A percentile compares a stretch with the other conserved stretches of the same genome.
These are phyloP conservation scores for Irpex sp. DNA, from an alignment of 1,284 basidiomycete species.

Conservation along the genomic window DNA sequence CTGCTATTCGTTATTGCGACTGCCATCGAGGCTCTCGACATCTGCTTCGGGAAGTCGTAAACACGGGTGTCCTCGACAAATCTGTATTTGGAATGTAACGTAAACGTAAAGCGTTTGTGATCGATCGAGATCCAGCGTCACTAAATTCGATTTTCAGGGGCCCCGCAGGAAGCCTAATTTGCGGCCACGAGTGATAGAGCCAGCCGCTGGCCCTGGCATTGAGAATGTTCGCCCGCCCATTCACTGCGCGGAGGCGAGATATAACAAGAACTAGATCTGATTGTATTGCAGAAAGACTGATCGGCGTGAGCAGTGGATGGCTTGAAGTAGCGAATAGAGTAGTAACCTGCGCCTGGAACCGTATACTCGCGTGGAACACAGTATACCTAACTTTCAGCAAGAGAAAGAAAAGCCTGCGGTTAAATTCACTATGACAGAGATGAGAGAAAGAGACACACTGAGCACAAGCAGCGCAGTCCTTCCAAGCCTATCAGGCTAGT, in stretches of 20 bases:
- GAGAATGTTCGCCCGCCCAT: background rate
- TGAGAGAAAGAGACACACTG: too few relatives aligned
- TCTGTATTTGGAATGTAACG: background rate
- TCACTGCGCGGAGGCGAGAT: background rate
- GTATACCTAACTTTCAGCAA: too few relatives aligned
- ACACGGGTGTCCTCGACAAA: background rate
- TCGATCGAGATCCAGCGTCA: background rate
- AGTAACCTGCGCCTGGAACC: too few relatives aligned
- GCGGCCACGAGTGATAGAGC: background rate
- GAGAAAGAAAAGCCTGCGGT: too few relatives aligned
- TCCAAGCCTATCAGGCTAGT: background rate
- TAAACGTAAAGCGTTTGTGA: background rate
- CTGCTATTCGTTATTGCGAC: too few relatives aligned
- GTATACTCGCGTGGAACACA: too few relatives aligned
- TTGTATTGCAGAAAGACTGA: background rate
- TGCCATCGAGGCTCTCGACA: too few relatives aligned
- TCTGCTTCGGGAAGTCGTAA: too few relatives aligned
- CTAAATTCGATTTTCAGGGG: conserved; percentile 1
- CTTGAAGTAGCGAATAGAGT: background rate
- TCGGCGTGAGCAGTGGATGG: background rate
- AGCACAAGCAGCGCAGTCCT: background rate
- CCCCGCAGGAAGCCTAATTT: background rate
- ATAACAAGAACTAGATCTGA: background rate
- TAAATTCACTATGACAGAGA: too few relatives aligned
- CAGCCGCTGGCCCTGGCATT: background rate